Percentiles rank a stretch among this genome's conserved stretches.
phyloP scores from a whole-genome alignment of 768 basidiomycete species.

The Serendipita indica region DNA sequence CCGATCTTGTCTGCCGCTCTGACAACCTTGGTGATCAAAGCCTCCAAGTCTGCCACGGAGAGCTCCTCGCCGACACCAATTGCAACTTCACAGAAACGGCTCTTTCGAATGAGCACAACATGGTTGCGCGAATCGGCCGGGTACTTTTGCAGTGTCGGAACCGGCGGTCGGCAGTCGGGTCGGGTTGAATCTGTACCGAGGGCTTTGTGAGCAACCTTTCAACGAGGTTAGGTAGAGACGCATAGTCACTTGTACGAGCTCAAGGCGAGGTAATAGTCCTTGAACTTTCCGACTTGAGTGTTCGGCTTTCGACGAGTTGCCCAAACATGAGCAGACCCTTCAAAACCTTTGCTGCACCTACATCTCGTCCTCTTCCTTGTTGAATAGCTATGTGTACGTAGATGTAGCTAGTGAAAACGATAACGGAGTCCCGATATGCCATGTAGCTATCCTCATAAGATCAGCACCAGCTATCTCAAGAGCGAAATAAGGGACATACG shows the following conservation, averaged over 20 bases:
- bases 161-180: slow-evolving; percentile 75
- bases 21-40: slow-evolving; percentile 59
- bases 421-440: slow-evolving; percentile 78
- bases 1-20: slow-evolving; percentile 36
- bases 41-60: slow-evolving; percentile 69
- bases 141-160: slow-evolving; percentile 76
- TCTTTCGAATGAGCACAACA: slow-evolving; percentile 79
- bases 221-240: slow-evolving; percentile 20
- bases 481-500: no score
- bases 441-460: no score
- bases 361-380: slow-evolving; percentile 37
- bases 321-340: slow-evolving; percentile 80
- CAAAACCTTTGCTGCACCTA: slow-evolving; percentile 65
- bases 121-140: slow-evolving; percentile 63
- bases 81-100: slow-evolving; percentile 75
- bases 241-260: slow-evolving; percentile 83
- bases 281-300: slow-evolving; percentile 73
- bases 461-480: no score
- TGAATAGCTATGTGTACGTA: slow-evolving; percentile 71
- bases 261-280: slow-evolving; percentile 72
- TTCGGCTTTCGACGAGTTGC: slow-evolving; percentile 62
- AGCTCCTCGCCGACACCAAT: slow-evolving; percentile 58
- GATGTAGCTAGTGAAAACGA: slow-evolving; percentile 89
- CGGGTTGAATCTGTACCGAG: slow-evolving; percentile 87
- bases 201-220: no score